These are phyloP conservation scores for Candida arabinofermentans DNA, from an alignment of 805 yeast species.

Conservation along the genomic window DNA sequence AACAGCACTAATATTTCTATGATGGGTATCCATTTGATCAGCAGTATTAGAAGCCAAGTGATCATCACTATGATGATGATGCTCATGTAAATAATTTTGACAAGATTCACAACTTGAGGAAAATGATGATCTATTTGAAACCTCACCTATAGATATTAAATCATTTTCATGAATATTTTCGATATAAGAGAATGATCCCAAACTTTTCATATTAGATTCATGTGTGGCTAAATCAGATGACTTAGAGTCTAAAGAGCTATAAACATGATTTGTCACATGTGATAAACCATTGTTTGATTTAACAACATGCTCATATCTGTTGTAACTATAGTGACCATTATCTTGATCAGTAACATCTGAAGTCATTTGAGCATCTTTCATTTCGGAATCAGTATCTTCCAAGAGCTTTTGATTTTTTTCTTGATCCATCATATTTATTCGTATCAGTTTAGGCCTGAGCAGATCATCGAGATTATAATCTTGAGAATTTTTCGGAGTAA, in stretches of 20 bases:
- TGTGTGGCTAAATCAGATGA: neutral
- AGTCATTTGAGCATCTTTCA: neutral
- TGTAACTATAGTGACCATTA: conserved; percentile 1
- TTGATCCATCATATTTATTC: neutral
- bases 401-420: neutral
- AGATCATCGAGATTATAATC: neutral
- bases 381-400: neutral
- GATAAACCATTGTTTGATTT: neutral
- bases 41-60: neutral
- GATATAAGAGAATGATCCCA: conserved; percentile 14
- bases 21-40: conserved; percentile 1
- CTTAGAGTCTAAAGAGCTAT: neutral
- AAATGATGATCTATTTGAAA: conserved; percentile 11
- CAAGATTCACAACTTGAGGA: conserved; percentile 10
- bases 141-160: conserved; percentile 6
- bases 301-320: neutral
- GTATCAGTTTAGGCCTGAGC: conserved; percentile 1
- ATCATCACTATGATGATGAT: neutral
- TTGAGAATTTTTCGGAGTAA: neutral
- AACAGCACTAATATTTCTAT: conserved; percentile 20
- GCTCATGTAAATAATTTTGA: neutral
- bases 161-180: conserved; percentile 12
- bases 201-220: neutral
- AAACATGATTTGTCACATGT: neutral
- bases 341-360: neutral